Conservation (phyloP, 805 yeast species). For the Yarrowia sp. region DNA sequence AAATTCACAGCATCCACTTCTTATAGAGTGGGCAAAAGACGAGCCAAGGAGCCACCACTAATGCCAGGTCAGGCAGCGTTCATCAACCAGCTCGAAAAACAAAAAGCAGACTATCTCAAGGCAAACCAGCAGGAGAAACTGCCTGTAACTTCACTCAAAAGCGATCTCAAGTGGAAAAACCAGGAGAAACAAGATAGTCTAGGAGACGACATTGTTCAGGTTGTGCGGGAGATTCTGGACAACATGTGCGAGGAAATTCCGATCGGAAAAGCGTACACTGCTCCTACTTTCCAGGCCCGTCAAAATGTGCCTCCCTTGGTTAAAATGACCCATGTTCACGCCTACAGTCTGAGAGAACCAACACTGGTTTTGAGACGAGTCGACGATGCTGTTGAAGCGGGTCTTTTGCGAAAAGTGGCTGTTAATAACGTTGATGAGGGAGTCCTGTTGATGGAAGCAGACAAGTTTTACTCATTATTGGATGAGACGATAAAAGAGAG, state of each 20-base stretch:
- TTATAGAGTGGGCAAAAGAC: constrained; percentile 3
- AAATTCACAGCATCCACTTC: constrained; percentile 17
- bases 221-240: constrained; percentile 32
- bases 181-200: background rate
- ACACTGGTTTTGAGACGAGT: constrained; percentile 1
- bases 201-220: constrained; percentile 27
- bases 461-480: constrained; percentile 29
- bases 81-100: constrained; percentile 19
- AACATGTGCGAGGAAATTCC: constrained; percentile 39
- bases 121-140: constrained; percentile 4
- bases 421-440: constrained; percentile 21
- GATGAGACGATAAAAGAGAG: constrained; percentile 29
- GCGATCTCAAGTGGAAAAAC: background rate
- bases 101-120: background rate
- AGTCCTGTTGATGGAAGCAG: background rate
- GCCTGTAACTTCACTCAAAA: background rate
- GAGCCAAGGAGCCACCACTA: constrained; percentile 14
- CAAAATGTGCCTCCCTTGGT: background rate
- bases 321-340: constrained; percentile 8
- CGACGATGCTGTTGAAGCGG: constrained; percentile 11
- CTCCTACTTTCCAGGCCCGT: constrained; percentile 12
- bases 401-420: background rate
- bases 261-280: constrained; percentile 26
- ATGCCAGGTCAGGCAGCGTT: constrained; percentile 16
- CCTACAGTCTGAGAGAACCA: constrained; percentile 6